Evolutionary conservation across 176 grass and related monocot genomes (phyloP).

Genomic region (Hordeum marinum): DNA sequence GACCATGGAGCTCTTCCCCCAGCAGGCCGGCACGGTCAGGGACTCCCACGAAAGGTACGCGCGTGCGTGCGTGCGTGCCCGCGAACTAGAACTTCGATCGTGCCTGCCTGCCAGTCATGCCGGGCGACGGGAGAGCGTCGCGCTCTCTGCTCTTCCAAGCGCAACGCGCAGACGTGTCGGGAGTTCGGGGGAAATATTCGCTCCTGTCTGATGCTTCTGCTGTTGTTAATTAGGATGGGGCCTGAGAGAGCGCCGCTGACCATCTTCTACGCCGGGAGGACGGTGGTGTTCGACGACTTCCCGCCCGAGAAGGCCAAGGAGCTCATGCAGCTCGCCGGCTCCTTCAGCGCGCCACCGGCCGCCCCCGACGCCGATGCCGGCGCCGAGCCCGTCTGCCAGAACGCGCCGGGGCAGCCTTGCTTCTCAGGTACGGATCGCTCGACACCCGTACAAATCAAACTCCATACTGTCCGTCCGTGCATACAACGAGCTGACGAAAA

Average conservation of each 20-base stretch:
- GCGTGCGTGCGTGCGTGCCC: neutral
- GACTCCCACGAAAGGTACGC: constrained; percentile 6
- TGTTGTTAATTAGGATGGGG: constrained; percentile 11
- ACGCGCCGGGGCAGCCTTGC: constrained; percentile 3
- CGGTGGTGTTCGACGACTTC: constrained; percentile 72
- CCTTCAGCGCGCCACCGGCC: neutral
- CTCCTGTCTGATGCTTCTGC: neutral
- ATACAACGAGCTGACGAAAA: neutral
- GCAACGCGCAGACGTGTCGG: neutral
- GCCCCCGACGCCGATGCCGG: neutral
- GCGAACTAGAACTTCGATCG: neutral
- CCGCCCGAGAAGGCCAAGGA: constrained; percentile 62
- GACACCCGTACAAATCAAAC: no score
- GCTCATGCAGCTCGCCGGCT: constrained; percentile 56
- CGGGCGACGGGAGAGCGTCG: neutral
- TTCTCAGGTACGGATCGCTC: constrained; percentile 25
- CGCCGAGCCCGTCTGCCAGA: neutral
- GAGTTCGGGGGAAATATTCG: neutral
- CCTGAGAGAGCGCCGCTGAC: constrained; percentile 49
- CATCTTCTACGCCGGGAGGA: constrained; percentile 72
- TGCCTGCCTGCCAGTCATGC: no score
- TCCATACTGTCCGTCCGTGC: neutral
- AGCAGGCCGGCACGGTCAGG: constrained; percentile 23
- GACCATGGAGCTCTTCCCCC: constrained; percentile 60
- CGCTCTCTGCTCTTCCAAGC: no score